Percentiles rank a stretch among this genome's conserved stretches.
Conservation (phyloP, 805 yeast genomes). For the Torulaspora gathmanii region DNA sequence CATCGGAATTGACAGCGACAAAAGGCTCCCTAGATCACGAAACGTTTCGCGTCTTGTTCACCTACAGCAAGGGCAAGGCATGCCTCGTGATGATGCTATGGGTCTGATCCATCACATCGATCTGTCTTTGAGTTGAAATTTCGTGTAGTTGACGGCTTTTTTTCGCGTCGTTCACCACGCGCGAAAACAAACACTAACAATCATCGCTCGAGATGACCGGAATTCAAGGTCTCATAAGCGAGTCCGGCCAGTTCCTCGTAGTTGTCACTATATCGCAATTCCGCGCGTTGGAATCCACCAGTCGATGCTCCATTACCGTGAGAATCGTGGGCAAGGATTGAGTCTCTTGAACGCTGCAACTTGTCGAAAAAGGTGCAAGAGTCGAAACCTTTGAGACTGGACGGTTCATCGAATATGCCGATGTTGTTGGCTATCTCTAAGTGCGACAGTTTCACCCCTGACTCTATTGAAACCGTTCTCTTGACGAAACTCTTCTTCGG, state of each 20-base stretch:
- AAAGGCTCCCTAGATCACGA: not conserved
- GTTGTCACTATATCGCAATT: constrained; percentile 8
- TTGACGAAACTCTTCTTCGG: constrained; percentile 12
- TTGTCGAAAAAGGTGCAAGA: constrained; percentile 19
- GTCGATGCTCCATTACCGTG: not conserved
- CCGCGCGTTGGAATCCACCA: constrained; percentile 4
- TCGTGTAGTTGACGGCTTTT: constrained; percentile 1
- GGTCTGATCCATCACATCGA: not conserved
- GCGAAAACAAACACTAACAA: constrained; percentile 3
- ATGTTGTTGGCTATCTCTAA: constrained; percentile 27
- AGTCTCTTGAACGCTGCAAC: constrained; percentile 15
- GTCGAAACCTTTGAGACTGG: constrained; percentile 7
- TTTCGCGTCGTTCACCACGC: constrained; percentile 1
- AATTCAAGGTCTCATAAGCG: constrained; percentile 4
- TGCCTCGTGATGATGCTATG: not conserved
- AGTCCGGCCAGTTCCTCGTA: constrained; percentile 7
- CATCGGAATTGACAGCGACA: not conserved
- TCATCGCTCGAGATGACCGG: not conserved
- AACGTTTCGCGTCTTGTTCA: constrained; percentile 3
- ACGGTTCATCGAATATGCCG: constrained; percentile 20
- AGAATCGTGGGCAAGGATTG: constrained; percentile 7
- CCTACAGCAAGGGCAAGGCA: not conserved
- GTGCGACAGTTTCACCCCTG: constrained; percentile 3
- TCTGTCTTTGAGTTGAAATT: not conserved
- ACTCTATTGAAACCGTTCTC: not conserved